A percentile compares a stretch with the other conserved stretches of the same genome.
Evolutionary conservation across 31 red algal genomes (phyloP).

Genomic region (Odonthalia washingtoniensis): DNA sequence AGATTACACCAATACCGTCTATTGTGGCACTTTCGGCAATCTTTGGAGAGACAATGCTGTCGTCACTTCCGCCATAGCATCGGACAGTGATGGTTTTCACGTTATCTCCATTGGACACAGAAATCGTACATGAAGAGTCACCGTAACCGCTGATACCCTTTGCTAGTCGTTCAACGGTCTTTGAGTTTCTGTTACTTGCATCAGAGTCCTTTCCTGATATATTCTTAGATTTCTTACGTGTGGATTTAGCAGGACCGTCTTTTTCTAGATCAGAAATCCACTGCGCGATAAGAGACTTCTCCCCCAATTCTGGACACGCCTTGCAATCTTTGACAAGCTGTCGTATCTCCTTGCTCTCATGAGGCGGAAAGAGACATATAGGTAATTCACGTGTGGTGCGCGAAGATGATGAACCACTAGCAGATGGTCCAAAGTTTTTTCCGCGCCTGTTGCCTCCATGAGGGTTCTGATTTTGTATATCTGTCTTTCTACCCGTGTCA

Average conservation of each 20-base stretch:
- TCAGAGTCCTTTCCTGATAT: neutral
- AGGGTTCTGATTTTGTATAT: neutral
- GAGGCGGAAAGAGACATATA: neutral
- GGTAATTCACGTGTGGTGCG: neutral
- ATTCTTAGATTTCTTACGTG: neutral
- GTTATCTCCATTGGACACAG: neutral
- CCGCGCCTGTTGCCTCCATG: neutral
- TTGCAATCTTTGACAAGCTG: neutral
- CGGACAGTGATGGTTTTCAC: neutral
- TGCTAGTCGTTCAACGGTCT: neutral
- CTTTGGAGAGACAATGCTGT: neutral
- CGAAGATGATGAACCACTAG: neutral
- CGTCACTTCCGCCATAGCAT: slow-evolving; percentile 15
- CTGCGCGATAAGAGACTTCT: neutral
- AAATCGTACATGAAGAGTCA: neutral
- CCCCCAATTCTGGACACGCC: neutral
- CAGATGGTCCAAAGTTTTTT: neutral
- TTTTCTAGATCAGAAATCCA: neutral
- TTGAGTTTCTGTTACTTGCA: neutral
- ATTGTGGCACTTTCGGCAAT: neutral
- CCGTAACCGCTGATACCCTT: neutral
- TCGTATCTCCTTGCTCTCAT: neutral
- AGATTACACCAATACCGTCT: neutral
- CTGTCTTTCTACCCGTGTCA: neutral
- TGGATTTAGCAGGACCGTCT: neutral